Percentiles rank a stretch among this genome's conserved stretches.
These are phyloP conservation scores for Pythium utonaiense DNA, from an alignment of 352 stramenopile genomes.

Conservation along the genomic window DNA sequence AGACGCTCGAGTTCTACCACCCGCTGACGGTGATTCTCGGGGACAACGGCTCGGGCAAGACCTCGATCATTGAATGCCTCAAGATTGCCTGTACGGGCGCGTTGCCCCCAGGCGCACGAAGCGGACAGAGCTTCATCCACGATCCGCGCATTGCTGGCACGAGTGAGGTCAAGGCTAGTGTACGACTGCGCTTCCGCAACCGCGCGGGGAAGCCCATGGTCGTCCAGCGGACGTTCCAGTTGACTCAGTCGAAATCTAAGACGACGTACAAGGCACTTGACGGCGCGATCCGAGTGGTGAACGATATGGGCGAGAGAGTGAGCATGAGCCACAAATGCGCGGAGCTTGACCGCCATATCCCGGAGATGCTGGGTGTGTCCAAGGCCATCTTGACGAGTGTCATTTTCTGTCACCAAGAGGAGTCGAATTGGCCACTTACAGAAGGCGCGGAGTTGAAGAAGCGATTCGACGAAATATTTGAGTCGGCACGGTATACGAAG, in stretches of 20 bases:
- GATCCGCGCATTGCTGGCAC: conserved; percentile 92
- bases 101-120: conserved; percentile 88
- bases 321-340: conserved; percentile 94
- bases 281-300: conserved; percentile 90
- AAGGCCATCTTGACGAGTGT: conserved; percentile 98
- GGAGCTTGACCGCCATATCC: conserved; percentile 93
- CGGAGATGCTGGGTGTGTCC: conserved; percentile 94
- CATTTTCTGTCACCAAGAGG: conserved; percentile 99
- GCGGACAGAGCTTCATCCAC: conserved; percentile 95
- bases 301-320: conserved; percentile 88
- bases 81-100: conserved; percentile 96
- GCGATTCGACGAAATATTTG: conserved; percentile 99
- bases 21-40: conserved; percentile 98
- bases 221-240: conserved; percentile 93
- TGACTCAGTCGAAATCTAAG: conserved; percentile 90
- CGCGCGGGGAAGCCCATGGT: conserved; percentile 84
- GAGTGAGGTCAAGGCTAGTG: conserved; percentile 90
- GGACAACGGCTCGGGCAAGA: conserved; percentile 98
- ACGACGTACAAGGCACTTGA: conserved; percentile 96
- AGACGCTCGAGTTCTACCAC: conserved; percentile 98
- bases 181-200: conserved; percentile 93
- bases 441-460: conserved; percentile 98
- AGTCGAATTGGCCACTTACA: conserved; percentile 96
- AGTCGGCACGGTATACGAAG: conserved; percentile 98
- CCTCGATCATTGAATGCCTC: conserved; percentile 99